Base-by-base conservation (phyloP, 2,329 filamentous ascomycete species). In the Dactylella cylindrospora region DNA sequence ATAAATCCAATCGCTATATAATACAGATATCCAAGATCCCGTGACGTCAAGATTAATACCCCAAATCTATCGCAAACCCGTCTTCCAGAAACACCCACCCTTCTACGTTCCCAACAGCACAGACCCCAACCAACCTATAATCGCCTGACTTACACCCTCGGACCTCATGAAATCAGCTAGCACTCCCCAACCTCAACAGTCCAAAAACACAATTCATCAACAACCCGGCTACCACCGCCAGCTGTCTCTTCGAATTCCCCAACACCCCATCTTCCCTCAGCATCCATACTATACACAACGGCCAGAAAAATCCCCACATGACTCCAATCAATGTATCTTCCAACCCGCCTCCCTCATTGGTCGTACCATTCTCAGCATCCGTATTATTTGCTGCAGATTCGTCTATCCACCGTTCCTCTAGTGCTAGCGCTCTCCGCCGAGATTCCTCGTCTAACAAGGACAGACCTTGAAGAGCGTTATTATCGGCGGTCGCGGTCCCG, bases 261-360 rank as follows among this genome's bases (percentile, higher is more conserved):
- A 90, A 95, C 60, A 97, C 84, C 0, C 88, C 90, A 55, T 93
- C 87, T 72, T 95, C 88, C 60, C 90, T 50, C 8, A 64, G 79
- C 66, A 91, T 80, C 43, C 94, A 76, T 89, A 91, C 76, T 69
- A 88, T 90, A 0, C 88, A 91, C 7, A 97, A 73, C 3, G 93
- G 93, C 82, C 91, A 97, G 72, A 98, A 86, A 76, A 97, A 98
- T 0, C 93, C 93, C 69, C 93, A 87, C 59, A 94, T 76, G 72
- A 93, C 88, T 3, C 90, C 93, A 74, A 85, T 87, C 57, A 97
- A 78, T 76, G 96, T 82, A 69, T 94, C 85, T 70, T 97, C 91
- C 36, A 95, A 76, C 8, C 86, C 79, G 0, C 81, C 83, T 39
- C 78, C 77, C 38, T 78, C 59, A 15, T 23, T 52, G 74, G 22